phyloP scores from a whole-genome alignment of 768 basidiomycete genomes.

The Leccinum truebloodii region DNA sequence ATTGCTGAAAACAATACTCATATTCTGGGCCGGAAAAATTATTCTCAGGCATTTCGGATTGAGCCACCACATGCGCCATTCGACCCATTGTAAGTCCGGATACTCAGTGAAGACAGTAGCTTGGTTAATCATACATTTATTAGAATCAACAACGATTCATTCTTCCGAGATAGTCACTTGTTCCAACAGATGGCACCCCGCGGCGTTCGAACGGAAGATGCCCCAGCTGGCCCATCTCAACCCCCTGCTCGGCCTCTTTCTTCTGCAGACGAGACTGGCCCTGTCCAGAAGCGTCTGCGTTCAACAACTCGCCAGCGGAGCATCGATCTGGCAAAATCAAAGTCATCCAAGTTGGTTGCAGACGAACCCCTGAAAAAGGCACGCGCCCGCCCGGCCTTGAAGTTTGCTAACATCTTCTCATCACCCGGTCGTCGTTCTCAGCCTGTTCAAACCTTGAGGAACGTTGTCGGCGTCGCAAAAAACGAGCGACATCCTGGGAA shows the following conservation, averaged over 20 bases:
- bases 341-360: constrained; percentile 58
- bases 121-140: constrained; percentile 10
- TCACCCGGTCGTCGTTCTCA: constrained; percentile 79
- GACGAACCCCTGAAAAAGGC: constrained; percentile 86
- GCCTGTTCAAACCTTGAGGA: constrained; percentile 67
- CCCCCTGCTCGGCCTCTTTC: constrained; percentile 67
- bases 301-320: constrained; percentile 59
- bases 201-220: constrained; percentile 42
- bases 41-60: constrained; percentile 57
- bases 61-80: constrained; percentile 49
- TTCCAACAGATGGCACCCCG: constrained; percentile 47
- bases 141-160: constrained; percentile 59
- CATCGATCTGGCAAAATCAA: constrained; percentile 50
- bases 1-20: constrained; percentile 53
- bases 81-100: constrained; percentile 59
- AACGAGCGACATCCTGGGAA: constrained; percentile 45
- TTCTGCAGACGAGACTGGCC: constrained; percentile 80
- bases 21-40: constrained; percentile 59
- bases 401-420: constrained; percentile 87
- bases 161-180: constrained; percentile 60
- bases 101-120: not conserved
- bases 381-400: constrained; percentile 87
- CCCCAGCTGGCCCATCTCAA: constrained; percentile 44
- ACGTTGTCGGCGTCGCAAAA: constrained; percentile 51
- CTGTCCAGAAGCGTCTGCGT: constrained; percentile 73